Evolutionary conservation across 331 rosid species (phyloP).

Genomic region (Ulmus americana): DNA sequence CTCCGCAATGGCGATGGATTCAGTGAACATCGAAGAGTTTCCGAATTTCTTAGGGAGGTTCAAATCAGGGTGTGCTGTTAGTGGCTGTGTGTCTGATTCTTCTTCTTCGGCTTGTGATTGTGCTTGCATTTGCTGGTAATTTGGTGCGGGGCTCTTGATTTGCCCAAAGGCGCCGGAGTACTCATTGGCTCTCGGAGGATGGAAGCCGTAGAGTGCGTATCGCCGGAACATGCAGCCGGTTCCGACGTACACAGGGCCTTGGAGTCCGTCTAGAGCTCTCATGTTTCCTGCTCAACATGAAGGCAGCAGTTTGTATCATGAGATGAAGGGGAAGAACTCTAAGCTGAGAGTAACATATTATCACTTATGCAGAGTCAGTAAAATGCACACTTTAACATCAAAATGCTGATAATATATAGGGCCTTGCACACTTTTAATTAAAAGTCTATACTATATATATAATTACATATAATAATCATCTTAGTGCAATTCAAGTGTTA

Average conservation of each 20-base stretch:
- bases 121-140: conserved; percentile 22
- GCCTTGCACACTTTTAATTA: too few species aligned
- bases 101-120: conserved; percentile 20
- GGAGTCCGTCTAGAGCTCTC: conserved; percentile 74
- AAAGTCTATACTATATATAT: too few species aligned
- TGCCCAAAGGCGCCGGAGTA: conserved; percentile 55
- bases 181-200: conserved; percentile 67
- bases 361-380: too few species aligned
- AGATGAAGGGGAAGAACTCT: too few species aligned
- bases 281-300: conserved; percentile 40
- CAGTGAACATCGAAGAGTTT: conserved; percentile 44
- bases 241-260: conserved; percentile 74
- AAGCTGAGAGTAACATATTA: too few species aligned
- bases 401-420: too few species aligned
- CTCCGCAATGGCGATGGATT: conserved; percentile 53
- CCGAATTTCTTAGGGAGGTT: conserved; percentile 61
- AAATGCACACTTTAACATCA: too few species aligned
- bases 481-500: too few species aligned
- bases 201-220: conserved; percentile 63
- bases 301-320: too few species aligned
- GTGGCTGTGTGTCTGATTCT: conserved; percentile 37
- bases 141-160: conserved; percentile 36
- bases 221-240: conserved; percentile 72
- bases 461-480: too few species aligned
- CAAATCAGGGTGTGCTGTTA: conserved; percentile 43